Conservation (phyloP, 2,329 filamentous ascomycete species). For the Ilyonectria destructans region DNA sequence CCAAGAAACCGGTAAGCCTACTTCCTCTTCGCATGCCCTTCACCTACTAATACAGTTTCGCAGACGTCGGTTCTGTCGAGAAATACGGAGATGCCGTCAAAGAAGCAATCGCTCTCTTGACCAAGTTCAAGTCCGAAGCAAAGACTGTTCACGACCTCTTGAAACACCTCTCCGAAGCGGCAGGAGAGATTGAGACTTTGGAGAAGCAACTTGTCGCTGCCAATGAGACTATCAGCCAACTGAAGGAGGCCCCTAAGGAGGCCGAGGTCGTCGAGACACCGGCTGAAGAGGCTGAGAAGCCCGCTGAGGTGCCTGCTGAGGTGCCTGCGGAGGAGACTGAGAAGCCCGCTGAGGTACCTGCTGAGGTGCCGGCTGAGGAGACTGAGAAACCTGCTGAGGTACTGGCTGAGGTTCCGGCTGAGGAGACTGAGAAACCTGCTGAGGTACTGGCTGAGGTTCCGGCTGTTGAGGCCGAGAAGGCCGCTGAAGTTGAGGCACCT, state of each 20-base stretch:
- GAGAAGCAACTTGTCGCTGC: conserved; percentile 30
- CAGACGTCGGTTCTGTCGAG: conserved; percentile 30
- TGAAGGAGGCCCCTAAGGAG: conserved; percentile 11
- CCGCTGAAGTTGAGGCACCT: too few relatives aligned
- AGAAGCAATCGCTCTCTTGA: conserved; percentile 30
- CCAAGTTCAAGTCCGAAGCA: conserved; percentile 31
- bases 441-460: too few relatives aligned
- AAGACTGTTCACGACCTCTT: conserved; percentile 37
- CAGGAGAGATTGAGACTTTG: conserved; percentile 29
- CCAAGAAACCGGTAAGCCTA: conserved; percentile 31
- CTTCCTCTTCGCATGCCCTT: neutral
- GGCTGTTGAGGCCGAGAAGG: too few relatives aligned
- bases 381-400: too few relatives aligned
- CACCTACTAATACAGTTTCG: conserved; percentile 15
- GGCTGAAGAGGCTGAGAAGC: too few relatives aligned
- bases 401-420: too few relatives aligned
- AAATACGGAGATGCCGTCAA: conserved; percentile 35
- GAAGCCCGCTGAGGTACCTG: too few relatives aligned
- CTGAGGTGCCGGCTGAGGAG: too few relatives aligned
- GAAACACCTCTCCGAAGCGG: conserved; percentile 32
- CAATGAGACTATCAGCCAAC: conserved; percentile 14
- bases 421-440: too few relatives aligned
- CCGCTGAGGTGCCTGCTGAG: too few relatives aligned
- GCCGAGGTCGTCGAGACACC: neutral
- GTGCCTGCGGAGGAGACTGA: too few relatives aligned